phyloP scores from a whole-genome alignment of 805 yeast species.

The Hanseniaspora thailandica region DNA sequence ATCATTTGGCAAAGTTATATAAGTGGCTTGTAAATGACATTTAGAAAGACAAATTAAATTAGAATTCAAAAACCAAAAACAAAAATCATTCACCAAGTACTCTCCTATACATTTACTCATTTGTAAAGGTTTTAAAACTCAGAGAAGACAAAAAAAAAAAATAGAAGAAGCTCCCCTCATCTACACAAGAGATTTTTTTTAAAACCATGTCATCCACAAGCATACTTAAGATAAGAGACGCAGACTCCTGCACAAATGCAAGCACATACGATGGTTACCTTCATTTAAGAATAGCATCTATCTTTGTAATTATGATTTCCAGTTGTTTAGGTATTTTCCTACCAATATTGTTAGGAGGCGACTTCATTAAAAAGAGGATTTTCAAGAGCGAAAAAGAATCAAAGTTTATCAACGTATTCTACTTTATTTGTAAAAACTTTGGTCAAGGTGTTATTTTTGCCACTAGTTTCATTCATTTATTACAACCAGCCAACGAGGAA shows the following conservation, averaged over 20 bases:
- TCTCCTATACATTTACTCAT: too few species aligned
- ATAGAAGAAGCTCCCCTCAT: background rate
- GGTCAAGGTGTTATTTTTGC: constrained; percentile 80
- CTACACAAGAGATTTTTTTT: background rate
- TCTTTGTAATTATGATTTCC: constrained; percentile 50
- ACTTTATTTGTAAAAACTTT: constrained; percentile 59
- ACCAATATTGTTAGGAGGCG: constrained; percentile 50
- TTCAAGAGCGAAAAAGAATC: background rate
- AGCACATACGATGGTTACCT: constrained; percentile 37
- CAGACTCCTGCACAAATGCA: constrained; percentile 32
- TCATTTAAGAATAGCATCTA: constrained; percentile 42
- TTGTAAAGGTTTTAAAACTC: too few species aligned
- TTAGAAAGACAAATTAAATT: too few species aligned
- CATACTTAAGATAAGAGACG: constrained; percentile 2
- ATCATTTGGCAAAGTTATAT: too few species aligned
- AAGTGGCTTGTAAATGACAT: too few species aligned
- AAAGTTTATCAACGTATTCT: constrained; percentile 24
- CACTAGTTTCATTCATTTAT: constrained; percentile 65
- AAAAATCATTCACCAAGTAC: background rate
- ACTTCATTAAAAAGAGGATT: constrained; percentile 28
- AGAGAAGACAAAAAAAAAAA: background rate
- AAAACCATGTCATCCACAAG: background rate
- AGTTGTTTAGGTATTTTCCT: constrained; percentile 50
- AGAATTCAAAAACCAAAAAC: too few species aligned
- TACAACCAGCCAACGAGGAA: constrained; percentile 56